Evolutionary conservation across 176 grass and related monocot species (phyloP).

Genomic region (Zea luxurians): DNA sequence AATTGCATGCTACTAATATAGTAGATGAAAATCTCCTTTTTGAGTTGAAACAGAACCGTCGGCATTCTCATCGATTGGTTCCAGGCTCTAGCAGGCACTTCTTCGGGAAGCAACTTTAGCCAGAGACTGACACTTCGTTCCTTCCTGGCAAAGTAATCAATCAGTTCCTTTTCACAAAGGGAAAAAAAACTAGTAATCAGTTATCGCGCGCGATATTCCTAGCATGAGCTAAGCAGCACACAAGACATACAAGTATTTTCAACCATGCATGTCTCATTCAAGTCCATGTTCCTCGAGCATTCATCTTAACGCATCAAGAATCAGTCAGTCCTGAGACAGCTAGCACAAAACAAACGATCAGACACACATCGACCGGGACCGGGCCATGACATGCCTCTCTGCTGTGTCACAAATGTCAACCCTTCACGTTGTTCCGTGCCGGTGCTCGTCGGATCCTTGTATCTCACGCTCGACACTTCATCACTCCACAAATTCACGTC

Average conservation of each 20-base stretch:
- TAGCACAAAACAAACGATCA: neutral
- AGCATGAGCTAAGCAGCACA: constrained; percentile 2
- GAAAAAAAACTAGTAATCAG: neutral
- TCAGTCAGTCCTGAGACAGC: constrained; percentile 27
- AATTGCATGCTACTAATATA: too few relatives aligned
- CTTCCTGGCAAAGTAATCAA: constrained; percentile 4
- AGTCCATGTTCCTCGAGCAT: neutral
- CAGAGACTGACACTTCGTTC: neutral
- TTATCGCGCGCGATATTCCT: neutral
- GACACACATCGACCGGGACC: too few relatives aligned
- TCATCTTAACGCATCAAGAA: neutral
- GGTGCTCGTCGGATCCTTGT: neutral
- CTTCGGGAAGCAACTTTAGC: neutral
- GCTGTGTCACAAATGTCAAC: neutral
- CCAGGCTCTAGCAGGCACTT: neutral
- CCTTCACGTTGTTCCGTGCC: neutral
- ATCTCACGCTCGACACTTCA: neutral
- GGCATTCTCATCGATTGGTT: neutral
- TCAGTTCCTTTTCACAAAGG: neutral
- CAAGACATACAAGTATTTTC: neutral
- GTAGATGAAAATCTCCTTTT: neutral
- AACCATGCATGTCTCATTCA: constrained; percentile 12
- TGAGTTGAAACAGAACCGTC: neutral
- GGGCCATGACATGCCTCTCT: neutral
- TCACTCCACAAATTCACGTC: neutral